phyloP scores from a whole-genome alignment of 106 monocot species.

The Triglochin maritima region DNA sequence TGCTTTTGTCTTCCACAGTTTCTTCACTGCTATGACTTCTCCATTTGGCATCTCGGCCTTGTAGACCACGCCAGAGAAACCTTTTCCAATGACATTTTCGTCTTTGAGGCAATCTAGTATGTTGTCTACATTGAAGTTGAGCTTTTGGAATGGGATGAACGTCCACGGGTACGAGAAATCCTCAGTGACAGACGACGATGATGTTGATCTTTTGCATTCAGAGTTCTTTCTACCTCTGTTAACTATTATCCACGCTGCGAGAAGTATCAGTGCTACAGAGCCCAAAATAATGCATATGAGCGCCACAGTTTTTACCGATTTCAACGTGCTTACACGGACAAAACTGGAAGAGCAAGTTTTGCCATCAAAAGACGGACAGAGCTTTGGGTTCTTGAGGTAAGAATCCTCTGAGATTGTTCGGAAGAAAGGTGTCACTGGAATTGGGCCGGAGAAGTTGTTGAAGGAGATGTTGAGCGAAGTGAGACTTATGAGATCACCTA shows the following conservation, averaged over 20 bases:
- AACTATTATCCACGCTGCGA: slow-evolving; percentile 48
- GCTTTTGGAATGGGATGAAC: slow-evolving; percentile 70
- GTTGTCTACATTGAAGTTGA: slow-evolving; percentile 49
- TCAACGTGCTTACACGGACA: slow-evolving; percentile 20
- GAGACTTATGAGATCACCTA: slow-evolving; percentile 48
- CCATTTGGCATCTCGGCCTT: slow-evolving; percentile 46
- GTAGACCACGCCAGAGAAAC: slow-evolving; percentile 90
- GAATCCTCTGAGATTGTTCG: slow-evolving; percentile 41
- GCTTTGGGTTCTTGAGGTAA: slow-evolving; percentile 42
- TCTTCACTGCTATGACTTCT: slow-evolving; percentile 68
- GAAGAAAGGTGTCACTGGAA: slow-evolving; percentile 75
- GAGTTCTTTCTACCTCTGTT: slow-evolving; percentile 25
- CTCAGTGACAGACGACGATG: slow-evolving; percentile 22
- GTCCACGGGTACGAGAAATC: slow-evolving; percentile 75
- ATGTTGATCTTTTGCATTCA: neutral
- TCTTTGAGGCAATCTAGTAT: slow-evolving; percentile 42
- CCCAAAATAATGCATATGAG: slow-evolving; percentile 42
- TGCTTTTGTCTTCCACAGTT: slow-evolving; percentile 59
- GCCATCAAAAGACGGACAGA: slow-evolving; percentile 38
- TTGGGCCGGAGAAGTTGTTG: slow-evolving; percentile 76
- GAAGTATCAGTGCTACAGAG: slow-evolving; percentile 14
- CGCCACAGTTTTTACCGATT: slow-evolving; percentile 38
- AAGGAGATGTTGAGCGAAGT: slow-evolving; percentile 75
- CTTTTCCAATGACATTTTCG: slow-evolving; percentile 78
- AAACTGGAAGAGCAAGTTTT: slow-evolving; percentile 5